Evolutionary conservation across 2,329 filamentous ascomycete species (phyloP), one percentile per base, ranked within the genome.

Genomic region (Ophiostoma sp.): DNA sequence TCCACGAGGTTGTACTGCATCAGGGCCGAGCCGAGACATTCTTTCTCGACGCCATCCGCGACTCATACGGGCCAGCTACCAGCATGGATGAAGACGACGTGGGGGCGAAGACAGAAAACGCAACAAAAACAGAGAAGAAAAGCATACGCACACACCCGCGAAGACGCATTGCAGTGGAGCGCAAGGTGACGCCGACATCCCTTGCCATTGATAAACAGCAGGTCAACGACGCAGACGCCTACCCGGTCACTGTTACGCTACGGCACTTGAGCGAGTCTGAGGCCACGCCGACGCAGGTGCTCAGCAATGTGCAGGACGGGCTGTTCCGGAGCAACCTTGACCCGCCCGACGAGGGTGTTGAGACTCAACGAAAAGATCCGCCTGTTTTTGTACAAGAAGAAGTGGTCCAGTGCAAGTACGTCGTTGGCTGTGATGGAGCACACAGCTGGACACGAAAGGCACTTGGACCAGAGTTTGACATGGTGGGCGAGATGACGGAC

Each of bases 1-100:
- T 91, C 76, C 87, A 89, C 72, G 87, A 93, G 78, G 87, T 89
- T 2, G 88, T 92, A 3, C 80, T 94, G 52, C 91, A 93, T 76
- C 92, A 94, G 80, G 92, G 91, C 2, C 87, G 91, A 1, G 89
- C 93, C 74, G 91, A 93, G 78, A 83, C 86, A 0, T 91, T 90
- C 78, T 90, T 92, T 75, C 48, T 78, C 66, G 74, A 75, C 66
- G 73, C 78, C 59, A 77, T 79, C 72, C 69, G 45, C 22, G 63
- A 69, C 9, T 72, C 72, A n/a, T 70, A 75, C n/a, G 71, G 71
- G n/a, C 71, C 63, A 22, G 31, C 9, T 15, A 48, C 15, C 15
- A n/a, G n/a, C n/a, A n/a, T n/a, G n/a, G n/a, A n/a, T n/a, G n/a
- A n/a, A n/a, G 42, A 19, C 15, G 50, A 42, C 50, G 52, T 25